Conservation (phyloP, 2,329 filamentous ascomycete species). For the Fusarium clavum region DNA sequence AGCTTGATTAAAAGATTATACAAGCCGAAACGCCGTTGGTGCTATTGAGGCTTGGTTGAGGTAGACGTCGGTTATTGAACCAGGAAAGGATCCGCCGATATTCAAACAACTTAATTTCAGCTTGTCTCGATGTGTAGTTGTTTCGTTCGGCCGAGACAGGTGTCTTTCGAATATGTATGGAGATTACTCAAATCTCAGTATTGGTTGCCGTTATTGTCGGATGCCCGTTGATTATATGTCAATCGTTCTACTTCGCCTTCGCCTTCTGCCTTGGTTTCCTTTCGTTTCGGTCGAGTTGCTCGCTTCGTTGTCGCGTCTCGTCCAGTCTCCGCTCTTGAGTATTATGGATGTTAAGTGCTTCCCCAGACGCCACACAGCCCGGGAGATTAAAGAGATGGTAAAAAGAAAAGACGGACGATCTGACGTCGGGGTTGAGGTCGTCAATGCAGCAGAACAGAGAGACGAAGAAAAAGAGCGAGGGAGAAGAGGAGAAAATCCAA, state of each 20-base stretch:
- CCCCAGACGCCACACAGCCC: constrained; percentile 23
- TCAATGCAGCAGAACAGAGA: constrained; percentile 11
- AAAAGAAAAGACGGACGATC: constrained; percentile 12
- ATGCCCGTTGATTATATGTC: constrained; percentile 11
- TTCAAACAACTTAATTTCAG: constrained; percentile 21
- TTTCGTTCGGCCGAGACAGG: constrained; percentile 20
- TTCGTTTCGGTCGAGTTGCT: constrained; percentile 13
- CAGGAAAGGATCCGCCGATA: constrained; percentile 4
- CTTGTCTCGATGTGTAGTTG: constrained; percentile 6
- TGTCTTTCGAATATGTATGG: constrained; percentile 11
- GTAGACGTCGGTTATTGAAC: constrained; percentile 1
- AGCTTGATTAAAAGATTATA: constrained; percentile 26
- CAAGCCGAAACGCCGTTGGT: constrained; percentile 12
- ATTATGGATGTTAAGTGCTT: not conserved
- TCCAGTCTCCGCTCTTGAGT: constrained; percentile 25
- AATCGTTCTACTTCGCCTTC: constrained; percentile 17
- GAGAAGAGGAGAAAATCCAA: constrained; percentile 7
- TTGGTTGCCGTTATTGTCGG: constrained; percentile 13
- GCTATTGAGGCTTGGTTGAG: constrained; percentile 4
- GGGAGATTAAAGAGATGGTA: constrained; percentile 1
- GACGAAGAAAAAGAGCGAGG: constrained; percentile 13
- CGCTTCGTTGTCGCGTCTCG: constrained; percentile 21
- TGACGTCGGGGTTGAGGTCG: constrained; percentile 7
- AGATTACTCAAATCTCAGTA: constrained; percentile 20
- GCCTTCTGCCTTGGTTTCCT: constrained; percentile 11